phyloP scores from a whole-genome alignment of 306 rosid species.

The Cicer yamashitae region DNA sequence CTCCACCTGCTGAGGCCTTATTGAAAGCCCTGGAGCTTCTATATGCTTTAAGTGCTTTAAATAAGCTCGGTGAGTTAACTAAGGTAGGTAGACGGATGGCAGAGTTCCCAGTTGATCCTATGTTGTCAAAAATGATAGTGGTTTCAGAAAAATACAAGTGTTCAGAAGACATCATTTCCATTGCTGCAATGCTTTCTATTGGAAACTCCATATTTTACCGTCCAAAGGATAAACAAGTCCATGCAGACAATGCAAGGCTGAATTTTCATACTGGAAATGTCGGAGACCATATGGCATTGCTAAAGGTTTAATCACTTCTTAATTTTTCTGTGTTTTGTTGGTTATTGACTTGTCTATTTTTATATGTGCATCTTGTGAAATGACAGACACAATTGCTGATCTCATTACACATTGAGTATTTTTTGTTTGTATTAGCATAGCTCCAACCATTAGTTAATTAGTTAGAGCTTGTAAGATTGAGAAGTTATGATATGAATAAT shows the following conservation, averaged over 20 bases:
- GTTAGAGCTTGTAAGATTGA: constrained; percentile 14
- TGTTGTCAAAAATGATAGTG: constrained; percentile 91
- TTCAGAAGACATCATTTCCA: constrained; percentile 83
- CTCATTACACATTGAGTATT: constrained; percentile 20
- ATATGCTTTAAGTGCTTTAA: constrained; percentile 83
- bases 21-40: constrained; percentile 91
- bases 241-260: constrained; percentile 91
- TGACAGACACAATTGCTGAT: constrained; percentile 4
- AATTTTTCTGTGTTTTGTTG: constrained; percentile 26
- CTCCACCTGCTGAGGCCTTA: constrained; percentile 94
- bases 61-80: constrained; percentile 87
- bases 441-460: constrained; percentile 21
- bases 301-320: constrained; percentile 60
- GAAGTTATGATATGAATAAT: constrained; percentile 12
- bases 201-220: constrained; percentile 95
- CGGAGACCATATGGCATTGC: constrained; percentile 90
- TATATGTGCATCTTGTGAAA: constrained; percentile 25
- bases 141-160: constrained; percentile 89
- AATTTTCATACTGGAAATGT: constrained; percentile 92
- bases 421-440: constrained; percentile 2
- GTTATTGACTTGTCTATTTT: constrained; percentile 31
- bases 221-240: constrained; percentile 99
- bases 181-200: constrained; percentile 92
- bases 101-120: constrained; percentile 95
- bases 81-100: constrained; percentile 95